These are phyloP conservation scores for Coffea eugenioides DNA, from an alignment of 257 asterid species.

Conservation along the genomic window DNA sequence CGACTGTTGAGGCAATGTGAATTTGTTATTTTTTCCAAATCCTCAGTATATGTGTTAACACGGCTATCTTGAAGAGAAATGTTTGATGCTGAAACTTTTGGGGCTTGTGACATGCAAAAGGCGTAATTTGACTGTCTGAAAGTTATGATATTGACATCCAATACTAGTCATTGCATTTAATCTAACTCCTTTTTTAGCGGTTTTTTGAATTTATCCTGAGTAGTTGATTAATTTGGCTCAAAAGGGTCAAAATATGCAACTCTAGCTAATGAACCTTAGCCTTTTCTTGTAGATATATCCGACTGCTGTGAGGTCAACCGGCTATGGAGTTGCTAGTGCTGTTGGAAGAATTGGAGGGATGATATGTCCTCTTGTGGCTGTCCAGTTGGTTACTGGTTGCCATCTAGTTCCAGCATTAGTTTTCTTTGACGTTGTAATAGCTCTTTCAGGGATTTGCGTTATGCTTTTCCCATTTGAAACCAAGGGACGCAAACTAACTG, in stretches of 20 bases:
- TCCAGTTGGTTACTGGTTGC: conserved; percentile 63
- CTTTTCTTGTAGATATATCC: conserved; percentile 58
- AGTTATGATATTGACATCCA: neutral
- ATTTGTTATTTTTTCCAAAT: neutral
- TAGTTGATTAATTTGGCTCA: neutral
- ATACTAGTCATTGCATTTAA: no score
- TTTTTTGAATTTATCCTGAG: neutral
- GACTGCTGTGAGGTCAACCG: conserved; percentile 71
- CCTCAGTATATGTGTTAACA: no score
- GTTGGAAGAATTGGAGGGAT: conserved; percentile 84
- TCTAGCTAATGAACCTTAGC: no score
- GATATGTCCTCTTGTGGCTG: conserved; percentile 77
- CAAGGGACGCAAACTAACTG: conserved; percentile 24
- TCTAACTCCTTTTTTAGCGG: neutral
- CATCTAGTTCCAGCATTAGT: conserved; percentile 55
- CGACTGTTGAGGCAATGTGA: neutral
- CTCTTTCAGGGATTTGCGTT: conserved; percentile 39
- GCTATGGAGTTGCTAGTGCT: conserved; percentile 60
- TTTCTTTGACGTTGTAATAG: conserved; percentile 51
- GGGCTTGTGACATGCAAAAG: neutral
- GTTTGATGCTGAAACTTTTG: neutral
- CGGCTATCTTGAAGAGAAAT: neutral
- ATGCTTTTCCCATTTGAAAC: conserved; percentile 31
- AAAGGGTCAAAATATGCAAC: neutral
- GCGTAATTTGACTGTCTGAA: neutral